phyloP scores from a whole-genome alignment of 352 stramenopile species.

The Phytophthora rubi region DNA sequence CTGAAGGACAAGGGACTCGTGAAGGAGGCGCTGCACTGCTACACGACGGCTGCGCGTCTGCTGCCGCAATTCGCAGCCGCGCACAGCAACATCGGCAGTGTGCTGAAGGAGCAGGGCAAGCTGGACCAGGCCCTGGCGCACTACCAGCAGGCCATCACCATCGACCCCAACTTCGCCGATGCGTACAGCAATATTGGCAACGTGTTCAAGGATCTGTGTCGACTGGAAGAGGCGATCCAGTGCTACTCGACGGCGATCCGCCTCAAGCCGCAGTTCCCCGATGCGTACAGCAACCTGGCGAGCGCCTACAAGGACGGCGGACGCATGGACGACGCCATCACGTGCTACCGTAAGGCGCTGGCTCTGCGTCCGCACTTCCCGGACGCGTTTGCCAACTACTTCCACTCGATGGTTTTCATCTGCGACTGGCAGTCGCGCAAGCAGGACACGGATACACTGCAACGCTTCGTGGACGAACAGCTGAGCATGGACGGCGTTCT shows the following conservation, averaged over 20 bases:
- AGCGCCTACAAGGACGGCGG: conserved; percentile 93
- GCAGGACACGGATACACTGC: conserved; percentile 78
- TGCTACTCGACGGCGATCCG: conserved; percentile 92
- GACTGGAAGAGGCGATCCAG: conserved; percentile 88
- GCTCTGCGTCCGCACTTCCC: conserved; percentile 90
- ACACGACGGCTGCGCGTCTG: conserved; percentile 89
- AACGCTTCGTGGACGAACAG: conserved; percentile 70
- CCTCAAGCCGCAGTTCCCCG: conserved; percentile 89
- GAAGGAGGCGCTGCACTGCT: conserved; percentile 94
- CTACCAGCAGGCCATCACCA: conserved; percentile 94
- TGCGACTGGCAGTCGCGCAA: conserved; percentile 92
- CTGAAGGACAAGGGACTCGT: conserved; percentile 93
- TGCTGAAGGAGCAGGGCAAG: conserved; percentile 96
- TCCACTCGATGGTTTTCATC: conserved; percentile 92
- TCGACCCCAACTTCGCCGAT: conserved; percentile 92
- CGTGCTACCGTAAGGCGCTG: conserved; percentile 93
- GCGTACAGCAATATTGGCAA: conserved; percentile 96
- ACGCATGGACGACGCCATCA: conserved; percentile 90
- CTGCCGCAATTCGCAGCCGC: conserved; percentile 93
- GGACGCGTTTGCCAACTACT: conserved; percentile 93
- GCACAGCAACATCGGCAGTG: conserved; percentile 93
- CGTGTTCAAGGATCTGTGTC: conserved; percentile 92
- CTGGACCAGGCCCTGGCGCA: conserved; percentile 93
- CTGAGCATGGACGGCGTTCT: conserved; percentile 62
- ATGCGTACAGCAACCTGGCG: conserved; percentile 93